Percentiles rank a stretch among this genome's conserved stretches.
These are phyloP conservation scores for Serpula lacrymans DNA, from an alignment of 768 basidiomycete species.

Conservation along the genomic window DNA sequence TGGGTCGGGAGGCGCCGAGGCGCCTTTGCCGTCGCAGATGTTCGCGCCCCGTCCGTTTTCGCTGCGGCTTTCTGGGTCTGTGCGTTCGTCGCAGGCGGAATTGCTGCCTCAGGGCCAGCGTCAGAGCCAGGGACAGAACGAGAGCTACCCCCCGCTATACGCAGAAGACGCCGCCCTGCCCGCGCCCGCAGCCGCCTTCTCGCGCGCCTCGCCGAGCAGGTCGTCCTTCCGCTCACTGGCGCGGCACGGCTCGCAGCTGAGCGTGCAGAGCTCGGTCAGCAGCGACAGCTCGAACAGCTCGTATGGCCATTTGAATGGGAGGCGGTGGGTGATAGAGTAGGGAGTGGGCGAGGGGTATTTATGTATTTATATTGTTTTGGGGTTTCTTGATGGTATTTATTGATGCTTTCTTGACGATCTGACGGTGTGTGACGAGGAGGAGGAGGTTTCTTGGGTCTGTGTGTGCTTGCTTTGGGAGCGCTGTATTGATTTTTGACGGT, in stretches of 20 bases:
- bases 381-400: too few species aligned
- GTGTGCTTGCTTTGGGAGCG: too few species aligned
- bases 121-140: too few species aligned
- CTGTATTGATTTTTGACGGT: too few species aligned
- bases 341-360: too few species aligned
- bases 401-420: too few species aligned
- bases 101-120: too few species aligned
- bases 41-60: constrained; percentile 25
- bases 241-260: constrained; percentile 5
- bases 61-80: neutral
- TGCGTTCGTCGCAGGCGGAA: too few species aligned
- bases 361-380: neutral
- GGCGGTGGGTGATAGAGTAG: constrained; percentile 30
- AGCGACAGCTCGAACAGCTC: constrained; percentile 3
- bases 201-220: constrained; percentile 26
- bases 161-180: too few species aligned
- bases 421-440: too few species aligned
- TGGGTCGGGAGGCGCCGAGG: constrained; percentile 28
- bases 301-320: constrained; percentile 8
- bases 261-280: constrained; percentile 8
- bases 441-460: too few species aligned
- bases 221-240: constrained; percentile 23
- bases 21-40: constrained; percentile 36
- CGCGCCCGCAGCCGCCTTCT: constrained; percentile 33
- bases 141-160: too few species aligned